Evolutionary conservation across 192 early-diverging fungal species (phyloP), one percentile per base, ranked within the genome.

Genomic region (Geosiphon pyriformis): DNA sequence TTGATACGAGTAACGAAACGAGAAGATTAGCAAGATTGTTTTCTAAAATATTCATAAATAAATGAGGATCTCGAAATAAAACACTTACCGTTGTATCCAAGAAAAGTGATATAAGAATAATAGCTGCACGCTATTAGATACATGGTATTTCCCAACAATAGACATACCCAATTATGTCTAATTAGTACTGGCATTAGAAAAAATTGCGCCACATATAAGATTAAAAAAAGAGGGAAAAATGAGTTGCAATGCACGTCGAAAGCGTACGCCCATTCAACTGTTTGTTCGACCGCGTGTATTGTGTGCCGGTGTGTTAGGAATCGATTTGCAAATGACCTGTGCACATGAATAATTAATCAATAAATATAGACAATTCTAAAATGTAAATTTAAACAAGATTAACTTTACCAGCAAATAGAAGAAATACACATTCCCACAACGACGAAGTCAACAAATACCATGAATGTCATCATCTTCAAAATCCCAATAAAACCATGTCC

Each of bases 161-260:
- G 61, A 47, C 86, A 86, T 8, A 98, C 82, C 90, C 90, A 94
- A 61, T 79, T 85, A 6, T 87, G 83, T 76, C 83, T 79, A 68
- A 83, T 78, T 53, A 98, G 76, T 49, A 97, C 70, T 37, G 90
- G 87, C 59, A 96, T 82, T 65, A 98, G 91, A 71, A 95, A 93
- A 61, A 98, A 91, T 76, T 96, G 94, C 70, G 94, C 73, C 15
- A 95, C 87, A 60, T 98, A 96, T 17, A 94, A 82, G 15, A 92
- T 72, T 51, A 90, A 78, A 63, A 91, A 96, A 59, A 93, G 82
- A 22, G 90, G 89, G 69, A 95, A 93, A 71, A 96, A 98, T 25
- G 94, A 78, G 73, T 98, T 98, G 80, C 94, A 96, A 67, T 98
- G 96, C 12, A 98, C 92, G 75, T 98, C 96, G 68, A 96, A 94